phyloP scores from a whole-genome alignment of 2,329 filamentous ascomycete species.

The Phialophora tarda region DNA sequence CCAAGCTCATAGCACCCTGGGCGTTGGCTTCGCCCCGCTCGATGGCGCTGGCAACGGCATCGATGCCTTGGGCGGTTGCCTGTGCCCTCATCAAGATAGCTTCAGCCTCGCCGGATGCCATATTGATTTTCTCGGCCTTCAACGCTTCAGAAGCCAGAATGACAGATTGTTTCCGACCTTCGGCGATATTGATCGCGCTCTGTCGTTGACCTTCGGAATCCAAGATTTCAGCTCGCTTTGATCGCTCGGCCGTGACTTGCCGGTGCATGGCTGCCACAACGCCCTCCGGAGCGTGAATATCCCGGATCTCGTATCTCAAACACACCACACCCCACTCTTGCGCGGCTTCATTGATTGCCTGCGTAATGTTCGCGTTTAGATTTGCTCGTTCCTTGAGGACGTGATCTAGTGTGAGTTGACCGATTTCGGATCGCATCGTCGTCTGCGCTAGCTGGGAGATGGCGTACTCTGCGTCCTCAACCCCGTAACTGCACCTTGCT shows the following conservation, averaged over 20 bases:
- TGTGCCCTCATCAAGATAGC: constrained; percentile 84
- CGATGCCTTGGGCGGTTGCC: constrained; percentile 87
- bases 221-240: constrained; percentile 95
- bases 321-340: constrained; percentile 97
- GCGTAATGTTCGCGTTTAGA: constrained; percentile 97
- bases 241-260: constrained; percentile 95
- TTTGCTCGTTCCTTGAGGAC: constrained; percentile 96
- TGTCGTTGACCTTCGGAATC: constrained; percentile 97
- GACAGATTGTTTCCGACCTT: constrained; percentile 95
- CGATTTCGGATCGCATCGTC: constrained; percentile 98
- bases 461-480: constrained; percentile 98
- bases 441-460: constrained; percentile 98
- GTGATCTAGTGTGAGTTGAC: constrained; percentile 93
- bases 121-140: constrained; percentile 89
- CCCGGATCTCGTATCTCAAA: constrained; percentile 94
- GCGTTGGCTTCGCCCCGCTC: constrained; percentile 74
- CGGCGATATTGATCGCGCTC: constrained; percentile 97
- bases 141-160: constrained; percentile 94
- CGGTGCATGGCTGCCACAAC: constrained; percentile 98
- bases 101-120: constrained; percentile 88
- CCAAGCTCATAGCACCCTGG: constrained; percentile 82
- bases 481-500: constrained; percentile 73
- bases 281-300: constrained; percentile 92
- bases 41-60: constrained; percentile 80
- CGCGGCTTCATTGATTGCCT: constrained; percentile 96